Evolutionary conservation across 352 stramenopile genomes (phyloP).

Genomic region (Elongisporangium undulatum): DNA sequence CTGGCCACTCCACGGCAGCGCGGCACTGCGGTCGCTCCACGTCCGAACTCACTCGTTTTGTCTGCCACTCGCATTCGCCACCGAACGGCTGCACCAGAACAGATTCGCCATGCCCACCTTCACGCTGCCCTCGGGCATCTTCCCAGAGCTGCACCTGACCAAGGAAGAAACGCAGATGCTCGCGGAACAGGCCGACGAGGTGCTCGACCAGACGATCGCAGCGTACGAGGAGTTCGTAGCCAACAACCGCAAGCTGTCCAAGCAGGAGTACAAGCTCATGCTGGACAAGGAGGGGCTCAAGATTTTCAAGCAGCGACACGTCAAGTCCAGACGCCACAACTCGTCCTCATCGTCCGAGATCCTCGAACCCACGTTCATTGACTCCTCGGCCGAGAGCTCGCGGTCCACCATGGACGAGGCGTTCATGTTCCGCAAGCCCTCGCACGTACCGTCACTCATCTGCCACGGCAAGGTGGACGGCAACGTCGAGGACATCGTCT

Average conservation of each 20-base stretch:
- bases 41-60: not conserved
- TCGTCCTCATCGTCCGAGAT: not conserved
- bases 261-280: constrained; percentile 5
- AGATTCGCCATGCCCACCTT: constrained; percentile 20
- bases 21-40: not conserved
- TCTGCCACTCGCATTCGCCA: constrained; percentile 1
- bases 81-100: constrained; percentile 3
- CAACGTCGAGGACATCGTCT: constrained; percentile 46
- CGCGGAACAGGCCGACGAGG: constrained; percentile 10
- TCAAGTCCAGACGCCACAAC: constrained; percentile 15
- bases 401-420: constrained; percentile 13
- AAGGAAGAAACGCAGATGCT: constrained; percentile 15
- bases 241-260: constrained; percentile 7
- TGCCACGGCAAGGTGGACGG: constrained; percentile 38
- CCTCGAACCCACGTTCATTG: not conserved
- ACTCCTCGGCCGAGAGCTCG: constrained; percentile 6
- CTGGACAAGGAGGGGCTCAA: constrained; percentile 16
- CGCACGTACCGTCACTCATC: constrained; percentile 17
- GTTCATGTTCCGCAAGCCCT: constrained; percentile 28
- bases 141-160: constrained; percentile 19
- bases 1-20: not conserved
- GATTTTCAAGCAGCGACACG: constrained; percentile 33
- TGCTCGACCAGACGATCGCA: constrained; percentile 1
- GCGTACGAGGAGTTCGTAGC: constrained; percentile 21
- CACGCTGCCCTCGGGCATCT: constrained; percentile 17